Evolutionary conservation across 257 asterid species (phyloP), one percentile per base, ranked within the genome.

Genomic region (Orobanche coerulescens): DNA sequence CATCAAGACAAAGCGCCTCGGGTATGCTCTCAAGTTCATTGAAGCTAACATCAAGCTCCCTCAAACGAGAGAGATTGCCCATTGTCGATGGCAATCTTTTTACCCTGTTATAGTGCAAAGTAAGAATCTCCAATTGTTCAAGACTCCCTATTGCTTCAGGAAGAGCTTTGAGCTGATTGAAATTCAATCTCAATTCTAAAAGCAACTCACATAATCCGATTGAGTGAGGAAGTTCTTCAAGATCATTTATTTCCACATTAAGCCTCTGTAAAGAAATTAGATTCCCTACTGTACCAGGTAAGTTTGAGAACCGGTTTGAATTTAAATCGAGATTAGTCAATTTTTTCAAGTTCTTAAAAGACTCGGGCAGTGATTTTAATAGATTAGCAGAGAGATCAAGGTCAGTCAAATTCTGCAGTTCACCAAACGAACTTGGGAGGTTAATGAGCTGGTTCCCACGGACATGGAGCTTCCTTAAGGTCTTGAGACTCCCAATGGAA

Each of bases 361-460:
- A 81, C 22, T 76, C 77, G 0, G 96, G 97, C 23, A 90, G 77
- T 3, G 95, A 74, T 67, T 79, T 90, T 76, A 90, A 67, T 76
- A 74, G 70, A 71, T 90, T 90, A 0, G 79, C 65, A 5, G 79
- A 84, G 25, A 87, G 81, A 67, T 87, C 76, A 12, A 90, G 79
- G 61, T 87, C 78, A 14, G 84, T 73, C 50, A 90, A 67, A 39
- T 53, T 84, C 10, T 58, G 46, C 61, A 90, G 73, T 34, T 87
- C 94, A n/a, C 95, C 88, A 58, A 87, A 81, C 3, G 90, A 77
- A 50, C 62, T 71, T 14, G 96, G 97, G 46, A 90, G 96, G 74
- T 90, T 90, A 56, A 90, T 78, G 39, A 90, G 76, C 60, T 90
- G 95, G 81, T 90, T 90, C 39, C 82, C 76, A 62, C 61, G 86